phyloP scores from a whole-genome alignment of 768 basidiomycete genomes.

The Tricholoma sp. region DNA sequence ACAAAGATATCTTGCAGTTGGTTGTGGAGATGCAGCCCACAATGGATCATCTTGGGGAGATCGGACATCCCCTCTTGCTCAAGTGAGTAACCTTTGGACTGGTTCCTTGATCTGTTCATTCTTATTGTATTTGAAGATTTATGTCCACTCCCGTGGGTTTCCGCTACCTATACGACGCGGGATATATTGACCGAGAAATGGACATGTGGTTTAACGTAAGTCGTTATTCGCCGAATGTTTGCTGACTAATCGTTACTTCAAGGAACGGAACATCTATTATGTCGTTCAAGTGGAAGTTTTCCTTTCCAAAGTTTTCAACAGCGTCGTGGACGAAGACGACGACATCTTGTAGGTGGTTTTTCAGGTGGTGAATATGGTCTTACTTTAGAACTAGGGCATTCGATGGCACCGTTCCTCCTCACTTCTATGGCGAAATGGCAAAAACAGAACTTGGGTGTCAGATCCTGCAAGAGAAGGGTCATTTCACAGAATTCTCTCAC shows the following conservation, averaged over 20 bases:
- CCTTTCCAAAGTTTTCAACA: constrained; percentile 72
- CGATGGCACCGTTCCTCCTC: constrained; percentile 85
- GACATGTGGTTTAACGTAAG: constrained; percentile 93
- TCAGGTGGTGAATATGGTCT: not conserved
- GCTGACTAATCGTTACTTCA: constrained; percentile 2
- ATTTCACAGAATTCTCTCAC: constrained; percentile 86
- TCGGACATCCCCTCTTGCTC: constrained; percentile 82
- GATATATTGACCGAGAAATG: constrained; percentile 93
- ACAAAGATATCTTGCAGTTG: constrained; percentile 74
- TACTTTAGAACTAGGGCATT: constrained; percentile 45
- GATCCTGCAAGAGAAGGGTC: constrained; percentile 83
- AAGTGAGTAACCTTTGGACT: constrained; percentile 48
- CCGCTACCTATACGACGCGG: constrained; percentile 83
- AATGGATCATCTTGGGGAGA: constrained; percentile 91
- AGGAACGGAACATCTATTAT: constrained; percentile 94
- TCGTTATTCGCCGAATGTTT: not conserved
- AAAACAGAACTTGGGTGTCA: constrained; percentile 95
- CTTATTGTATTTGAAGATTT: constrained; percentile 49
- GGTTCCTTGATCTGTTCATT: not conserved
- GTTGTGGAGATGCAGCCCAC: constrained; percentile 95
- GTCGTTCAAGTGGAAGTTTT: constrained; percentile 93
- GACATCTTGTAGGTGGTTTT: constrained; percentile 44
- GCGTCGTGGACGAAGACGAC: constrained; percentile 58
- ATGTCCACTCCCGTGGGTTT: constrained; percentile 94
- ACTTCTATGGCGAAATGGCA: constrained; percentile 97